phyloP scores from a whole-genome alignment of 805 yeast species.

The Metschnikowia reukaufii region DNA sequence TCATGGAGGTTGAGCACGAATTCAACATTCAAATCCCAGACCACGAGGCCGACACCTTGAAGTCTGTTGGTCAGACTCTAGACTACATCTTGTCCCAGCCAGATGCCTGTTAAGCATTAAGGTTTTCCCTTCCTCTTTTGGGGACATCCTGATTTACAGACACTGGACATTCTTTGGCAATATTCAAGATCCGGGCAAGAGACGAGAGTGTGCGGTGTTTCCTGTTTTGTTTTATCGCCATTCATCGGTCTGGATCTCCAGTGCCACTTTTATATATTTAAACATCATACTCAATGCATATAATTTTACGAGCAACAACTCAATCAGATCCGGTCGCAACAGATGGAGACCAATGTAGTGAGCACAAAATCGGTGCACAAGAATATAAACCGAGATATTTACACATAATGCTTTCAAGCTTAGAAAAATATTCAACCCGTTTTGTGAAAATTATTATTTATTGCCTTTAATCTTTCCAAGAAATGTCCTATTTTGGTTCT shows the following conservation, averaged over 20 bases:
- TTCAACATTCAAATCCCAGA: slow-evolving; percentile 50
- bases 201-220: not conserved
- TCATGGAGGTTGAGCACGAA: slow-evolving; percentile 49
- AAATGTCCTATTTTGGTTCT: no score
- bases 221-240: not conserved
- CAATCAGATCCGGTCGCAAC: not conserved
- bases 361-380: not conserved
- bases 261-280: not conserved
- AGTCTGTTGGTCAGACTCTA: slow-evolving; percentile 47
- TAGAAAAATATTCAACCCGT: no score
- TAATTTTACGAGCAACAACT: not conserved
- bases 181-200: not conserved
- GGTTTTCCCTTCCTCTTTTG: not conserved
- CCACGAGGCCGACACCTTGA: slow-evolving; percentile 45
- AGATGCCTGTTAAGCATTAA: slow-evolving; percentile 36
- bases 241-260: not conserved
- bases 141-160: not conserved
- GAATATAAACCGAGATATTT: no score
- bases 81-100: slow-evolving; percentile 44
- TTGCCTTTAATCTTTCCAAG: no score
- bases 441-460: no score
- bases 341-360: not conserved
- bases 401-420: no score
- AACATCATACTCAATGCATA: slow-evolving; percentile 2
- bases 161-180: not conserved